Base-by-base conservation (phyloP, 192 early-diverging fungal genomes). In the Entomortierella parvispora region DNA sequence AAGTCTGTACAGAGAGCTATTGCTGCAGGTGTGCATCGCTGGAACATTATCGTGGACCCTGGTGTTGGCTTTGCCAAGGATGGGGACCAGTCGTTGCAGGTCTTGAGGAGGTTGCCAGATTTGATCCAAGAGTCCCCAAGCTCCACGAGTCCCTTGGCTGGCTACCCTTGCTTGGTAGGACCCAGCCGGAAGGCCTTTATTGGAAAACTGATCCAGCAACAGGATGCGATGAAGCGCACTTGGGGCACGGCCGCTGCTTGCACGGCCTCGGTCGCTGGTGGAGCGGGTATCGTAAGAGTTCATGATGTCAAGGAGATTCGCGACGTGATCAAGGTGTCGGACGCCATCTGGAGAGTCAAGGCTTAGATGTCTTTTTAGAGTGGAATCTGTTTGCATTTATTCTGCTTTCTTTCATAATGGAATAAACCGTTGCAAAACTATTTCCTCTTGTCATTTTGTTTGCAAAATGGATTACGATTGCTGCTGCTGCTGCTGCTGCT, bases 61-160 rank as follows among this genome's bases (percentile, higher is more conserved):
- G 98, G 98, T 25, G 88, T 99, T 62, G 98, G 98, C 2, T 99
- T 99, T 85, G 95, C 97, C 32, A 99, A 99, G 82, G 90, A 91
- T 9, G 84, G 83, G 26, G 86, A 87, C 3, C 98, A 99, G 72
- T 93, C 91, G 78, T 90, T 96, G 80, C 90, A 94, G 69, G 78
- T 99, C 28, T 77, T 99, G 57, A 86, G 90, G 31, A 81, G 90
- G 4, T 81, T 99, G 26, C 65, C 80, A 1, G 85, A 91, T 50
- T 75, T 93, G 32, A 82, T 82, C 55, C 68, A 81, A 56, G 31
- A 43, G 3, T 17, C 26, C 31, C 17, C n/a, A n/a, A n/a, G n/a
- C n/a, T 71, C 80, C 17, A 67, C 83, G 22, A 79, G 83, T 29
- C 76, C 63, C 2, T 54, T 95, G 40, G 81, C 62, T 14, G 90